Conservation (phyloP, 1,284 basidiomycete species). For the Boletellus deceptivus region DNA sequence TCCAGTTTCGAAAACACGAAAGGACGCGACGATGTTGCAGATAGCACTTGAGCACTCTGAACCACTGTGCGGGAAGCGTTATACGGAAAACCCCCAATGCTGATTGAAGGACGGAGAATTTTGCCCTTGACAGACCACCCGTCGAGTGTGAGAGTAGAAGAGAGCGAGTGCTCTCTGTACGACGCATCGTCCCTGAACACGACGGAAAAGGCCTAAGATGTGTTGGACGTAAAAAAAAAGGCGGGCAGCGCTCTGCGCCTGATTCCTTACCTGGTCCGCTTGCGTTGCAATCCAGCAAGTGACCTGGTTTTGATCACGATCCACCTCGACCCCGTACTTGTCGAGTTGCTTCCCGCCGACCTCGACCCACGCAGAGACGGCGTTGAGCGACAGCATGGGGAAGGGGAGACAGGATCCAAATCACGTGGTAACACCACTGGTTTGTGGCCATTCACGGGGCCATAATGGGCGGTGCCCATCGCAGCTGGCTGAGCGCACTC, state of each 20-base stretch:
- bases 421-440: too few relatives aligned
- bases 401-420: too few relatives aligned
- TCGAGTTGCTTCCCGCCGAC: conserved; percentile 33
- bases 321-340: conserved; percentile 29
- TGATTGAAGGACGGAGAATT: background rate
- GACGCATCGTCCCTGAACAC: conserved; percentile 16
- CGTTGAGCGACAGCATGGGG: conserved; percentile 27
- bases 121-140: conserved; percentile 11
- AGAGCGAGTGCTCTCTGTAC: conserved; percentile 12
- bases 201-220: conserved; percentile 15
- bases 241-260: conserved; percentile 1
- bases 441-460: too few relatives aligned
- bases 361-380: conserved; percentile 33
- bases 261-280: conserved; percentile 32
- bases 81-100: background rate
- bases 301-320: conserved; percentile 20
- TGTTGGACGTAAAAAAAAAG: conserved; percentile 3
- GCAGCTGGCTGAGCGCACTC: background rate
- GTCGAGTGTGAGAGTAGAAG: conserved; percentile 18
- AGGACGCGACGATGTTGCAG: conserved; percentile 18
- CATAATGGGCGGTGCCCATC: too few relatives aligned
- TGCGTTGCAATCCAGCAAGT: conserved; percentile 42
- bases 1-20: conserved; percentile 33
- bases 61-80: conserved; percentile 3
- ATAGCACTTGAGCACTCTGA: conserved; percentile 2